Conservation (phyloP, 768 basidiomycete species). For the Cubamyces sp. region DNA sequence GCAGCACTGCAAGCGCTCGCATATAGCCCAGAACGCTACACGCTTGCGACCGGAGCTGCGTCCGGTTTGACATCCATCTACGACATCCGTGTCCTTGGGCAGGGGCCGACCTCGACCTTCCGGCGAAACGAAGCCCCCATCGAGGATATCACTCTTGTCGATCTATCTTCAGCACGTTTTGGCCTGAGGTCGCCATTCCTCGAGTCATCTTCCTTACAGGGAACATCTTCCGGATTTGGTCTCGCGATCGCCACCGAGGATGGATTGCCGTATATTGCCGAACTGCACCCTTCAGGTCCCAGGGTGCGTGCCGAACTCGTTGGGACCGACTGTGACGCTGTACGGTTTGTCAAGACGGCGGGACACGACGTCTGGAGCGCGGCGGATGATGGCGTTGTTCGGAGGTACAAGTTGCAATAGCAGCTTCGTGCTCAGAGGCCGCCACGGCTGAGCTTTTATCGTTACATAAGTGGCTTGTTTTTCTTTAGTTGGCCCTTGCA, state of each 20-base stretch:
- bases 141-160: slow-evolving; percentile 45
- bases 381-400: slow-evolving; percentile 65
- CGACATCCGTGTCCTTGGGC: slow-evolving; percentile 50
- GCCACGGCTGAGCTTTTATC: neutral
- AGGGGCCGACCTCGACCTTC: slow-evolving; percentile 41
- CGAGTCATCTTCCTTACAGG: neutral
- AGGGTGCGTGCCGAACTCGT: slow-evolving; percentile 50
- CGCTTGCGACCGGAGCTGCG: slow-evolving; percentile 63
- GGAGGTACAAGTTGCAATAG: slow-evolving; percentile 42
- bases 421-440: neutral
- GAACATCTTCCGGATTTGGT: slow-evolving; percentile 30
- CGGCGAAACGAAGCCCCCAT: slow-evolving; percentile 51
- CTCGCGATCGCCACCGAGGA: slow-evolving; percentile 59
- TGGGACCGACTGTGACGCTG: slow-evolving; percentile 65
- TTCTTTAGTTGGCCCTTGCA: too few relatives aligned
- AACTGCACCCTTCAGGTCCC: slow-evolving; percentile 46
- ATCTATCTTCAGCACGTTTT: slow-evolving; percentile 2
- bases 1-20: slow-evolving; percentile 48
- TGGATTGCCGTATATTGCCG: slow-evolving; percentile 61
- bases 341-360: slow-evolving; percentile 46
- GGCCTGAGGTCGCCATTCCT: neutral
- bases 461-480: neutral
- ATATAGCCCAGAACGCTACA: slow-evolving; percentile 43
- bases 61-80: slow-evolving; percentile 59
- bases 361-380: slow-evolving; percentile 55